Conservation (phyloP, 2,329 filamentous ascomycete species). For the Dactylellina parvicollis region DNA sequence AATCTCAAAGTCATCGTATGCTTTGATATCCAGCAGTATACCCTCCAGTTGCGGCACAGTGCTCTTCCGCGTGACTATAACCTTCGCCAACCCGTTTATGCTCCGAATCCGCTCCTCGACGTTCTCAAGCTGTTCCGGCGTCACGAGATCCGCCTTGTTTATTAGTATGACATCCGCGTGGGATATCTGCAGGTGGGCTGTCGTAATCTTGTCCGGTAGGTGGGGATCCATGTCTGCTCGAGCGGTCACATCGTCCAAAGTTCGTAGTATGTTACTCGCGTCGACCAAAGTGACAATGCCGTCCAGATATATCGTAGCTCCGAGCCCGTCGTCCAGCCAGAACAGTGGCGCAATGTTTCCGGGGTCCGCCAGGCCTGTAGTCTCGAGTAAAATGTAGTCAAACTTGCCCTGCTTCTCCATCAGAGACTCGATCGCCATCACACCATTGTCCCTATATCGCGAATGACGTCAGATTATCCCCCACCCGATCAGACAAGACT, state of each 20-base stretch:
- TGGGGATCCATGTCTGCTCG: slow-evolving; percentile 64
- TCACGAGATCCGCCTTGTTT: slow-evolving; percentile 91
- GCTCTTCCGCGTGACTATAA: slow-evolving; percentile 83
- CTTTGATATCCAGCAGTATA: slow-evolving; percentile 86
- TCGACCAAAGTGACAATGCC: slow-evolving; percentile 96
- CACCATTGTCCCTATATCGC: slow-evolving; percentile 78
- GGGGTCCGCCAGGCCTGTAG: slow-evolving; percentile 91
- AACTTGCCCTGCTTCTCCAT: slow-evolving; percentile 95
- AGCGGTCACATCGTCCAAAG: slow-evolving; percentile 74
- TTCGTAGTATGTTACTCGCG: slow-evolving; percentile 87
- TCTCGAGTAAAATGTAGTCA: slow-evolving; percentile 97
- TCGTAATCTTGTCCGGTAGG: slow-evolving; percentile 70
- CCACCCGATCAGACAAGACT: not conserved
- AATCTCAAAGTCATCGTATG: slow-evolving; percentile 80
- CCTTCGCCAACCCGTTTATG: slow-evolving; percentile 88
- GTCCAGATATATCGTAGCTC: slow-evolving; percentile 94
- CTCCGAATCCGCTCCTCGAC: slow-evolving; percentile 78
- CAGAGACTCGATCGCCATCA: slow-evolving; percentile 91
- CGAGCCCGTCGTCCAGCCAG: slow-evolving; percentile 96
- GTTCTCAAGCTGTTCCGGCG: slow-evolving; percentile 71
- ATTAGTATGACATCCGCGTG: slow-evolving; percentile 95
- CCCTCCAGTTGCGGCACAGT: slow-evolving; percentile 84
- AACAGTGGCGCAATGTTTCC: slow-evolving; percentile 95
- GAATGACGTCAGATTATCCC: slow-evolving; percentile 23
- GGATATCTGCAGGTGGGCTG: slow-evolving; percentile 93